A percentile compares a stretch with the other conserved stretches of the same genome.
phyloP scores from a whole-genome alignment of 352 stramenopile genomes.

The Phytophthora pisi region DNA sequence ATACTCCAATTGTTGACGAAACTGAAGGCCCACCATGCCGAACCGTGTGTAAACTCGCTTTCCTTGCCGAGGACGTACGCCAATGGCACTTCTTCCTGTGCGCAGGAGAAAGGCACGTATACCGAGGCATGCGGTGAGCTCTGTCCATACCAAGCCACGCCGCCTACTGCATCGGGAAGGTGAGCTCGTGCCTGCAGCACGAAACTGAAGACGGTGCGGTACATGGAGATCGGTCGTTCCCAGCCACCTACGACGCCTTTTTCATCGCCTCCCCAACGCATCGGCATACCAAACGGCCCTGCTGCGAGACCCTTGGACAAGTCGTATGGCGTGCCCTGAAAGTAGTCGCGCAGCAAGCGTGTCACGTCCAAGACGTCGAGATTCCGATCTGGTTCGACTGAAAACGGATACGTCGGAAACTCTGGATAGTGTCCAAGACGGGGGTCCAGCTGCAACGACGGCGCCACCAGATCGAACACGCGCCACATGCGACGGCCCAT shows the following conservation, averaged over 20 bases:
- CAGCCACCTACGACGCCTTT: slow-evolving; percentile 72
- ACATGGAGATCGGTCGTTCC: slow-evolving; percentile 93
- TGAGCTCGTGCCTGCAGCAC: slow-evolving; percentile 57
- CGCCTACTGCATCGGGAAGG: slow-evolving; percentile 57
- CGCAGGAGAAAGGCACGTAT: slow-evolving; percentile 78
- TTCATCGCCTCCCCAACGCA: slow-evolving; percentile 81
- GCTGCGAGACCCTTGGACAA: slow-evolving; percentile 83
- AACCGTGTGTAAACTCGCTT: slow-evolving; percentile 66
- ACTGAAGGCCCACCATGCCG: slow-evolving; percentile 87
- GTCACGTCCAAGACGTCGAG: slow-evolving; percentile 76
- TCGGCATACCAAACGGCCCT: slow-evolving; percentile 90
- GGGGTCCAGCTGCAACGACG: slow-evolving; percentile 78
- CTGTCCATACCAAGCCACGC: slow-evolving; percentile 74
- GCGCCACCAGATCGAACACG: slow-evolving; percentile 81
- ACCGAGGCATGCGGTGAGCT: slow-evolving; percentile 71
- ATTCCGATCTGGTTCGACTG: slow-evolving; percentile 73
- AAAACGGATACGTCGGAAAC: slow-evolving; percentile 89
- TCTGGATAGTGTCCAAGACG: slow-evolving; percentile 63
- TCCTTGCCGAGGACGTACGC: slow-evolving; percentile 74
- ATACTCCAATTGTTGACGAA: slow-evolving; percentile 90
- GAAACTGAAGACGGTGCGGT: slow-evolving; percentile 91
- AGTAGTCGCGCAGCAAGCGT: slow-evolving; percentile 87
- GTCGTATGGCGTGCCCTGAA: slow-evolving; percentile 90
- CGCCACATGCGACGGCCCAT: slow-evolving; percentile 90
- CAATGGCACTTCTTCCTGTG: slow-evolving; percentile 49